Conservation (phyloP, 768 basidiomycete species). For the Serpula lacrymans region DNA sequence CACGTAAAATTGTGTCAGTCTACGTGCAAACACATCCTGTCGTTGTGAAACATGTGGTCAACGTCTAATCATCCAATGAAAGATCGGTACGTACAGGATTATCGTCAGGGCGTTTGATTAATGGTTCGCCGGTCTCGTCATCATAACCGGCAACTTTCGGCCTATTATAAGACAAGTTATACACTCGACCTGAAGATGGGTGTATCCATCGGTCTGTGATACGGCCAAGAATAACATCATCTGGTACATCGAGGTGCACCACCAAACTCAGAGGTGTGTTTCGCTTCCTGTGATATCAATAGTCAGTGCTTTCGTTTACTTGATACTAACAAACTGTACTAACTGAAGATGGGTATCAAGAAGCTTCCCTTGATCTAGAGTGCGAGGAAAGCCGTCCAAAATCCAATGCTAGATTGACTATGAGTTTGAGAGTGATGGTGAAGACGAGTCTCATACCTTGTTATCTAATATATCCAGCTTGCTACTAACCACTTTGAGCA, state of each 20-base stretch:
- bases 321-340: constrained; percentile 14
- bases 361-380: constrained; percentile 76
- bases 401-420: constrained; percentile 71
- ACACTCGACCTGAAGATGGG: constrained; percentile 82
- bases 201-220: constrained; percentile 93
- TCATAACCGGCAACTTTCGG: constrained; percentile 79
- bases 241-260: constrained; percentile 86
- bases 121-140: constrained; percentile 82
- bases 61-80: constrained; percentile 6
- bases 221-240: constrained; percentile 78
- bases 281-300: constrained; percentile 43
- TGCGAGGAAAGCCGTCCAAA: constrained; percentile 90
- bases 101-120: constrained; percentile 88
- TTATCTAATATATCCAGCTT: constrained; percentile 65
- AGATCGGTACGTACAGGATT: constrained; percentile 61
- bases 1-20: constrained; percentile 72
- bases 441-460: constrained; percentile 44
- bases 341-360: constrained; percentile 75
- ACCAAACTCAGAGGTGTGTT: constrained; percentile 71
- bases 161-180: constrained; percentile 85
- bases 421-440: not conserved
- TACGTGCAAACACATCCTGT: constrained; percentile 76
- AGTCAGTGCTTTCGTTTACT: not conserved
- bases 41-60: constrained; percentile 6
- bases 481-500: constrained; percentile 72